These are phyloP conservation scores for Cladophialophora bantiana DNA, from an alignment of 2,329 filamentous ascomycete genomes.

Conservation along the genomic window DNA sequence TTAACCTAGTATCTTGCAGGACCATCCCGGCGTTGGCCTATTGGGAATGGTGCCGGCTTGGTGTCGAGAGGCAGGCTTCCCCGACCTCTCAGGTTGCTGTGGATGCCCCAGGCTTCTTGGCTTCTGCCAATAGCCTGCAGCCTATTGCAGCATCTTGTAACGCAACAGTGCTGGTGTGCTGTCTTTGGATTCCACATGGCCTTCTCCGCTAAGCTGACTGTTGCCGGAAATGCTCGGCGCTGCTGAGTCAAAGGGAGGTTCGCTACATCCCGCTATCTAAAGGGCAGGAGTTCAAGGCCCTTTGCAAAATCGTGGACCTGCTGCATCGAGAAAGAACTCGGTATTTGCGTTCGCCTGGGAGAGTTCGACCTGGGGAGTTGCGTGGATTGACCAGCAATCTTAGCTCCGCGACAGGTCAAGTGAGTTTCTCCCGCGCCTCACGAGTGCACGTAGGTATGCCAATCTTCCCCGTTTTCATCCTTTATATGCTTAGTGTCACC, in stretches of 20 bases:
- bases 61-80: slow-evolving; percentile 9
- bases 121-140: neutral
- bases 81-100: slow-evolving; percentile 13
- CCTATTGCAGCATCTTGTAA: neutral
- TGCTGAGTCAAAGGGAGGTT: neutral
- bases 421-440: neutral
- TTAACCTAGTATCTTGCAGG: neutral
- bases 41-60: neutral
- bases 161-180: neutral
- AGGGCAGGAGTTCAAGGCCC: slow-evolving; percentile 1
- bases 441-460: neutral
- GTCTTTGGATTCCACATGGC: neutral
- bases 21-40: neutral
- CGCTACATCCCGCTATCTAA: neutral
- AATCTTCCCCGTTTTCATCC: slow-evolving; percentile 2
- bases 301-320: neutral
- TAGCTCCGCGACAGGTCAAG: neutral
- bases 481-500: slow-evolving; percentile 4
- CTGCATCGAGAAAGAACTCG: neutral
- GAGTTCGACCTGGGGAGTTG: neutral
- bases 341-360: neutral
- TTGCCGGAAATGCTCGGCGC: neutral
- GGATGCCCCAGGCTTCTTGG: neutral
- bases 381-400: neutral
- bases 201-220: neutral